These are phyloP conservation scores for Colletotrichum godetiae DNA, from an alignment of 2,329 filamentous ascomycete species.

Conservation along the genomic window DNA sequence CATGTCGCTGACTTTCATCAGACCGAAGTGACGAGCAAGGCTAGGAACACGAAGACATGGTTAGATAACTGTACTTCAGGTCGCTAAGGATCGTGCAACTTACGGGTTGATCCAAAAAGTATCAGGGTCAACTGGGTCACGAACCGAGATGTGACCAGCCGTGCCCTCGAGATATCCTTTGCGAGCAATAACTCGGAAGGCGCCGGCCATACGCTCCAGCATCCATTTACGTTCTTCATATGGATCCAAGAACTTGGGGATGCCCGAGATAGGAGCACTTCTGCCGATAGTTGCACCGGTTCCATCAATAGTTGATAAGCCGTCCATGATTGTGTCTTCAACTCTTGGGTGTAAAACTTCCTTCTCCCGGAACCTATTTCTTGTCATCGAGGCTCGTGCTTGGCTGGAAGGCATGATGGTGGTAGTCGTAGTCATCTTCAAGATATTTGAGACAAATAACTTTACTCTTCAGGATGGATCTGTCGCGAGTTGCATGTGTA, in stretches of 20 bases:
- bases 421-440: background rate
- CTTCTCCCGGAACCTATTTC: background rate
- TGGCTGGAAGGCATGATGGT: background rate
- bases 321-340: background rate
- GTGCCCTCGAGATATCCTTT: background rate
- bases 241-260: background rate
- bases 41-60: background rate
- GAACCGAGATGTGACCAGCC: background rate
- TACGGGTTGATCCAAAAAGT: background rate
- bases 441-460: rapidly evolving
- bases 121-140: background rate
- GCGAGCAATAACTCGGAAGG: background rate
- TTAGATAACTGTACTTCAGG: background rate
- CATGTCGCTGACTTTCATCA: background rate
- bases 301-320: background rate
- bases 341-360: background rate
- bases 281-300: background rate
- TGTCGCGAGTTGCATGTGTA: too few relatives aligned
- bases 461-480: too few relatives aligned
- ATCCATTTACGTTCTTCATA: background rate
- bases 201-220: background rate
- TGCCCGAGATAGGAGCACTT: background rate
- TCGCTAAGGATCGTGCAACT: background rate
- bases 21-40: background rate
- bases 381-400: background rate